Conservation (phyloP, 441 rosid species). For the Gossypium laxum region DNA sequence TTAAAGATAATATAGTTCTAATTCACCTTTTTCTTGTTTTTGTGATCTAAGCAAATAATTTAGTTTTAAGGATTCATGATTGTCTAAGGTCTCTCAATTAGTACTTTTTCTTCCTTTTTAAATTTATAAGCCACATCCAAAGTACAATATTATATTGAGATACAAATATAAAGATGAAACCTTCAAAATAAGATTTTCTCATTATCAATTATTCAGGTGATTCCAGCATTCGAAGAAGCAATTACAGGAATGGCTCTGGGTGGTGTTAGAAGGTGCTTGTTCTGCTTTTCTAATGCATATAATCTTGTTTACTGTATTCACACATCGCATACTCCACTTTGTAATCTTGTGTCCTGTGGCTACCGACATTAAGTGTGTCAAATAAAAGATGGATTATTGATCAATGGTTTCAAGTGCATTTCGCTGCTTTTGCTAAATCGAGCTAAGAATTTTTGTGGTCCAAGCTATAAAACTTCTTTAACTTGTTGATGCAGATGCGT, state of each 20-base stretch:
- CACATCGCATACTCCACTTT: background rate
- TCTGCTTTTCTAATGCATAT: constrained; percentile 16
- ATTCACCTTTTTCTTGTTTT: background rate
- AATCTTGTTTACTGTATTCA: background rate
- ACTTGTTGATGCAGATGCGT: background rate
- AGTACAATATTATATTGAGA: background rate
- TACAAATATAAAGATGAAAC: background rate
- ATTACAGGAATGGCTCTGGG: constrained; percentile 83
- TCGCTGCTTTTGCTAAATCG: background rate
- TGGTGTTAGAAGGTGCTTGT: constrained; percentile 75
- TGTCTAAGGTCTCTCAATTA: background rate
- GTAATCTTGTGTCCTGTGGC: background rate
- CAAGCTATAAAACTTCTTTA: background rate
- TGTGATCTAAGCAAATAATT: background rate
- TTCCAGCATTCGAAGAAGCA: constrained; percentile 94
- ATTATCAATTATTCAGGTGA: constrained; percentile 45
- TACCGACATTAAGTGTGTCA: background rate
- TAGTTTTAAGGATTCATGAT: background rate
- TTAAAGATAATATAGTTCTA: background rate
- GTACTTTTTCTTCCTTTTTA: background rate
- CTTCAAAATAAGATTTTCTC: constrained; percentile 9
- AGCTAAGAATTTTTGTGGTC: background rate
- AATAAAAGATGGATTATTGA: background rate
- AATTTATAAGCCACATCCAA: background rate
- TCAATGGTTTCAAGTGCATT: constrained; percentile 4